Evolutionary conservation across 345 rosid species (phyloP).

Genomic region (Limnanthes douglasii): DNA sequence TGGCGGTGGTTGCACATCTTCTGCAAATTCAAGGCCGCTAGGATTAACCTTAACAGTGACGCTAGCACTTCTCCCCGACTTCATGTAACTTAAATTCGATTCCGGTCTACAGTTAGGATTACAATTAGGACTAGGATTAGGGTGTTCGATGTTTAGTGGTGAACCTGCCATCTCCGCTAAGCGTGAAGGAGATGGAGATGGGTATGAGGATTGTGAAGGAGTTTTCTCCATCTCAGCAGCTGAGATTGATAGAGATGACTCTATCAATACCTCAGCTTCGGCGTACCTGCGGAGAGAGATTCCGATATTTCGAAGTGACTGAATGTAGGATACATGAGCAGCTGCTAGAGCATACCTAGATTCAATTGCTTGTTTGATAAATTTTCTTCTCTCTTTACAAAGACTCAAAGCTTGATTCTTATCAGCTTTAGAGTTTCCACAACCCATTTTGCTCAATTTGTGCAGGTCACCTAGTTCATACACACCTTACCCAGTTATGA

Average conservation of each 20-base stretch:
- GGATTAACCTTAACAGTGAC: slow-evolving; percentile 47
- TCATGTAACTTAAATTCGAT: slow-evolving; percentile 38
- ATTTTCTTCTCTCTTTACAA: slow-evolving; percentile 64
- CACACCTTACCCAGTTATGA: too few species aligned
- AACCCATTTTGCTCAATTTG: slow-evolving; percentile 82
- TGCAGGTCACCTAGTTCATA: too few species aligned
- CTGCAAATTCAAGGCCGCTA: slow-evolving; percentile 13
- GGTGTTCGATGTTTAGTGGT: slow-evolving; percentile 30
- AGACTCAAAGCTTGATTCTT: slow-evolving; percentile 44
- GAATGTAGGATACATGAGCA: slow-evolving; percentile 74
- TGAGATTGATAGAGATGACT: slow-evolving; percentile 44
- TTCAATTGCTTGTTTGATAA: slow-evolving; percentile 61
- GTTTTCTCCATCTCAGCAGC: slow-evolving; percentile 69
- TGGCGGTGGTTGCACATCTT: slow-evolving; percentile 31
- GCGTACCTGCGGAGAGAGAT: slow-evolving; percentile 64
- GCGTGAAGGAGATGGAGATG: slow-evolving; percentile 53
- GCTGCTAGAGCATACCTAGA: slow-evolving; percentile 78
- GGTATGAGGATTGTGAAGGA: slow-evolving; percentile 65
- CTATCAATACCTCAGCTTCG: slow-evolving; percentile 47
- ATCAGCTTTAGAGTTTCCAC: slow-evolving; percentile 47
- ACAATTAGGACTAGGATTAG: slow-evolving; percentile 17
- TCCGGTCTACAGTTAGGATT: slow-evolving; percentile 15
- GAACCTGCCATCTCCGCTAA: slow-evolving; percentile 40
- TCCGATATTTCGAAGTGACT: slow-evolving; percentile 66
- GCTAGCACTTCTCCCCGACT: slow-evolving; percentile 20